Conservation (phyloP, 1,139 yeast species). For the Diutina catenulata region DNA sequence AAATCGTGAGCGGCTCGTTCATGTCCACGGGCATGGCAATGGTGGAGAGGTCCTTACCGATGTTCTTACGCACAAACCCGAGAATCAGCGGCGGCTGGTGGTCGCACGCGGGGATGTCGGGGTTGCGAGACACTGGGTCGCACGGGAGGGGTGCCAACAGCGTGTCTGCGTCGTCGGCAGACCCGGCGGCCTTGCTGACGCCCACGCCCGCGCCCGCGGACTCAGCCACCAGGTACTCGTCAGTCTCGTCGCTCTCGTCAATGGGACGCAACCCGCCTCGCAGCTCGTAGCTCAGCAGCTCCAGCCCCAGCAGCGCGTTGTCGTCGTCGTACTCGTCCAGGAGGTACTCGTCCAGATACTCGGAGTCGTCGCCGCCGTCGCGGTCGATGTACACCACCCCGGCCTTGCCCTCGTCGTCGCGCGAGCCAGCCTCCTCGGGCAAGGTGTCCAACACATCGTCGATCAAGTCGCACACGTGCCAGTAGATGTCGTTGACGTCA, state of each 20-base stretch:
- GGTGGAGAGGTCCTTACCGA: slow-evolving; percentile 80
- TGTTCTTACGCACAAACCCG: slow-evolving; percentile 73
- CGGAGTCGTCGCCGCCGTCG: not conserved
- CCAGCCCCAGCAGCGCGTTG: slow-evolving; percentile 4
- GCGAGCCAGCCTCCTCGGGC: not conserved
- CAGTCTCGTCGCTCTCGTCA: slow-evolving; percentile 3
- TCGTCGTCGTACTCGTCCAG: slow-evolving; percentile 1
- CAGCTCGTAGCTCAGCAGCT: not conserved
- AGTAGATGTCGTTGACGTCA: slow-evolving; percentile 3
- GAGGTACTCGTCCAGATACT: not conserved
- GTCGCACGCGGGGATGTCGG: slow-evolving; percentile 46
- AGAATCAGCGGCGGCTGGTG: slow-evolving; percentile 75
- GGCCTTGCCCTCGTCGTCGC: not conserved
- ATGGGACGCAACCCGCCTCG: slow-evolving; percentile 1
- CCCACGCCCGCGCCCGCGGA: not conserved
- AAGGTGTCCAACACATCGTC: not conserved
- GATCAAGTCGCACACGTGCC: slow-evolving; percentile 1
- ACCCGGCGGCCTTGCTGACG: not conserved
- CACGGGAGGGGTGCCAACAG: slow-evolving; percentile 57
- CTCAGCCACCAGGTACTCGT: not conserved
- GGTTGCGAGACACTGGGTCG: slow-evolving; percentile 39
- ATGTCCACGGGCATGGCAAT: slow-evolving; percentile 91
- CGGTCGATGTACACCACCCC: slow-evolving; percentile 2
- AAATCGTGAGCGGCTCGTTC: slow-evolving; percentile 79
- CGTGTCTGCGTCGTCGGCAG: slow-evolving; percentile 12